A percentile compares a stretch with the other conserved stretches of the same genome.
Evolutionary conservation across 1,284 basidiomycete genomes (phyloP).

Genomic region (Fomitopsis palustris): DNA sequence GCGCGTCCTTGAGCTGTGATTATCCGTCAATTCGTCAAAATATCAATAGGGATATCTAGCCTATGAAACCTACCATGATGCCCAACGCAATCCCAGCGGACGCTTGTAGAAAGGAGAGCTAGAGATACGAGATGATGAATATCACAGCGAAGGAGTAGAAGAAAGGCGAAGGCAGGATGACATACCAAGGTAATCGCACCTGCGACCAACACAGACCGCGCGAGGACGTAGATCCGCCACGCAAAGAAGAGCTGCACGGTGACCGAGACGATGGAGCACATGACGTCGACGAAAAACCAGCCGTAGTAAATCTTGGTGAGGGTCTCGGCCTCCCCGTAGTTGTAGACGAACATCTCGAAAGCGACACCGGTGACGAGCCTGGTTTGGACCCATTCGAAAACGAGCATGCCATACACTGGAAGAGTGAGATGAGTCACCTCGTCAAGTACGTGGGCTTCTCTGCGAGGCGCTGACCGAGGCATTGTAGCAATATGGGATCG

Average conservation of each 20-base stretch:
- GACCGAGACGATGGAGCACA: neutral
- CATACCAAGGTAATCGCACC: neutral
- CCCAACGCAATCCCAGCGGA: neutral
- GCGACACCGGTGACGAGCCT: conserved; percentile 11
- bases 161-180: neutral
- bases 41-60: too few species aligned
- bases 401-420: conserved; percentile 14
- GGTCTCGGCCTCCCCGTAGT: conserved; percentile 8
- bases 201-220: neutral
- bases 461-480: conserved; percentile 1
- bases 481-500: conserved; percentile 5
- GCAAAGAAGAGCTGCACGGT: neutral
- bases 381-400: conserved; percentile 14
- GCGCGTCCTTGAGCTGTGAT: neutral
- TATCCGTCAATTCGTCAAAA: neutral
- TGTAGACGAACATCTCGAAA: conserved; percentile 14
- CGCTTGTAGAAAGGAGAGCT: neutral
- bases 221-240: neutral
- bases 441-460: neutral
- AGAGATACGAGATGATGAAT: neutral
- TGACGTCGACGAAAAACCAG: neutral
- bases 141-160: neutral
- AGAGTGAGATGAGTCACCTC: neutral
- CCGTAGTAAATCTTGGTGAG: neutral
- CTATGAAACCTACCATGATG: neutral